Percentiles rank a stretch among this genome's conserved stretches.
These are phyloP conservation scores for Penicillium capsulatum DNA, from an alignment of 2,329 filamentous ascomycete species.

Conservation along the genomic window DNA sequence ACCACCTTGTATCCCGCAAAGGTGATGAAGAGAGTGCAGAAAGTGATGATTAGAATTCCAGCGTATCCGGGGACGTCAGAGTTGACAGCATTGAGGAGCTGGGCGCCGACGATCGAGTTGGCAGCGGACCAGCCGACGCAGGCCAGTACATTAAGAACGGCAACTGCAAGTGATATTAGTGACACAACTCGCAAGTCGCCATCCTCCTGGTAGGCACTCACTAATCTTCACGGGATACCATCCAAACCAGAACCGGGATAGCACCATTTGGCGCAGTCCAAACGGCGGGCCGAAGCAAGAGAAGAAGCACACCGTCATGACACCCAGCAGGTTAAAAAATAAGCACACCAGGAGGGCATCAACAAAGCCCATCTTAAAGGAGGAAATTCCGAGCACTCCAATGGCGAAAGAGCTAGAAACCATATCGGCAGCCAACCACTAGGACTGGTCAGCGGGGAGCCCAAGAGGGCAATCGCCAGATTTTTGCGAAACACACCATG, in stretches of 20 bases:
- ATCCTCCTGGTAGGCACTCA: no score
- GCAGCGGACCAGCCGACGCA: constrained; percentile 73
- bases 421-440: constrained; percentile 78
- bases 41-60: constrained; percentile 69
- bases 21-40: constrained; percentile 65
- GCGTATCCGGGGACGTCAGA: constrained; percentile 64
- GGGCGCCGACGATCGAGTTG: constrained; percentile 75
- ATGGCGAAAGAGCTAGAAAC: constrained; percentile 73
- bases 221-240: constrained; percentile 65
- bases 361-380: constrained; percentile 67
- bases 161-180: constrained; percentile 48
- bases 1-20: constrained; percentile 73
- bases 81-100: constrained; percentile 72
- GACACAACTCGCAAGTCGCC: no score
- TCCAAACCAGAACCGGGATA: constrained; percentile 74
- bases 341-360: constrained; percentile 68
- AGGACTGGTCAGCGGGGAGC: constrained; percentile 24
- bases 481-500: constrained; percentile 53
- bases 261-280: constrained; percentile 73
- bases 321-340: constrained; percentile 72
- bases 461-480: constrained; percentile 7
- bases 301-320: constrained; percentile 70
- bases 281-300: constrained; percentile 71
- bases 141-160: constrained; percentile 65
- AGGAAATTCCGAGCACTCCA: constrained; percentile 63